Base-by-base conservation (phyloP, 768 basidiomycete species). In the Cytidiella melzeri region DNA sequence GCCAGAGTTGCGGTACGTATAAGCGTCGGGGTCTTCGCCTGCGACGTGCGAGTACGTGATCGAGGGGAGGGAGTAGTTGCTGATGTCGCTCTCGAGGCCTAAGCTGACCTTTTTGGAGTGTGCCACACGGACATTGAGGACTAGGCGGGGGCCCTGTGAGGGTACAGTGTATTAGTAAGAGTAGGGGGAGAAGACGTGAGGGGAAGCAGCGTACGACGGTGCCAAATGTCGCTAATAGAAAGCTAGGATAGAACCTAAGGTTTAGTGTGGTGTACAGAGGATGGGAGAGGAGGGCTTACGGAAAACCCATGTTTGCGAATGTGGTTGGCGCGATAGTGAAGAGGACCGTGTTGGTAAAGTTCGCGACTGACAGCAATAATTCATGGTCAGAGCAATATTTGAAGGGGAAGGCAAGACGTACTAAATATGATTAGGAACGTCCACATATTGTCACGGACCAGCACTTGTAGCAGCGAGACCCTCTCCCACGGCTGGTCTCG, bases 371-470 rank as follows among this genome's bases (percentile, higher is more conserved):
- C n/a, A n/a, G n/a, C n/a, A n/a, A n/a, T n/a, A n/a, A n/a, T n/a
- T n/a, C n/a, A n/a, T n/a, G n/a, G n/a, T n/a, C n/a, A n/a, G n/a
- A n/a, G n/a, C n/a, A n/a, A n/a, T n/a, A n/a, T n/a, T n/a, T n/a
- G n/a, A n/a, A n/a, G n/a, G 55, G 30, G 13, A 3, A 13, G n/a
- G n/a, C n/a, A n/a, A 19, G 28, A 43, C 53, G 15, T 34, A 59
- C 60, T 43, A 21, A 57, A 52, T 12, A 61, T 45, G n/a, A 57
- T 45, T 3, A 48, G 28, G 38, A 59, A 54, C 25, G 54, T 55
- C 52, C 53, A 59, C 11, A 51, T 41, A 23, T 56, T 51, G 47
- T 59, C 60, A 3, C 58, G 52, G 18, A 56, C 50, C 11, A 59
- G 43, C 13, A 61, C 20, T 6, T 19, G 43, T 23, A 56, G 18